Conservation (phyloP, 2,329 filamentous ascomycete species). For the Aspergillus awamori region DNA sequence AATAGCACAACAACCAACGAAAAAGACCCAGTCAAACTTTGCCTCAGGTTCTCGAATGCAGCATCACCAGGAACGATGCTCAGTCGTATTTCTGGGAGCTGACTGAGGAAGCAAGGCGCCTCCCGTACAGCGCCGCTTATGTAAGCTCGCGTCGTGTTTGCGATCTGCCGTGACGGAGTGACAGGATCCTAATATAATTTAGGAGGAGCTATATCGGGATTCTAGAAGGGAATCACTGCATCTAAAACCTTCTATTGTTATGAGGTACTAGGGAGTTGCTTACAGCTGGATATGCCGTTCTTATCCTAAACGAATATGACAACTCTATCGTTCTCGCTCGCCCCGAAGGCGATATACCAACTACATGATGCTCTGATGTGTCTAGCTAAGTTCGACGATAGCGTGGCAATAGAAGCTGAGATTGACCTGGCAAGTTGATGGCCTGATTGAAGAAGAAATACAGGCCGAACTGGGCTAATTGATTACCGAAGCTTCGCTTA, state of each 20-base stretch:
- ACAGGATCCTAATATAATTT: neutral
- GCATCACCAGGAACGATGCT: neutral
- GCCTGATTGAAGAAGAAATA: neutral
- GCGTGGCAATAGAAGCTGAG: conserved; percentile 64
- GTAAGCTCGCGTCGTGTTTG: conserved; percentile 25
- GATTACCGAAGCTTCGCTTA: conserved; percentile 56
- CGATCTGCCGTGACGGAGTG: conserved; percentile 7
- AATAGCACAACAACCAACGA: too few species aligned
- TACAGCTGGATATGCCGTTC: too few species aligned
- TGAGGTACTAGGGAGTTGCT: neutral
- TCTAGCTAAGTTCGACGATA: conserved; percentile 65
- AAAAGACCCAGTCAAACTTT: neutral
- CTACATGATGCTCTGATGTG: conserved; percentile 64
- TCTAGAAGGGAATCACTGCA: neutral
- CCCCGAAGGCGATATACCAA: conserved; percentile 57
- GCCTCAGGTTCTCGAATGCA: neutral
- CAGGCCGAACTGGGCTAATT: conserved; percentile 1
- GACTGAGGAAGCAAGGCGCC: neutral
- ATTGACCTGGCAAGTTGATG: conserved; percentile 46
- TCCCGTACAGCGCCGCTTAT: conserved; percentile 16
- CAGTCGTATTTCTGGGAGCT: neutral
- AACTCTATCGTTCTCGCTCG: conserved; percentile 55
- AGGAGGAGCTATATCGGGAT: neutral
- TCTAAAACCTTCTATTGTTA: neutral
- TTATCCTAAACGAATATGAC: conserved; percentile 28